Conservation (phyloP, 352 stramenopile species). For the Thalassiosira exigua region DNA sequence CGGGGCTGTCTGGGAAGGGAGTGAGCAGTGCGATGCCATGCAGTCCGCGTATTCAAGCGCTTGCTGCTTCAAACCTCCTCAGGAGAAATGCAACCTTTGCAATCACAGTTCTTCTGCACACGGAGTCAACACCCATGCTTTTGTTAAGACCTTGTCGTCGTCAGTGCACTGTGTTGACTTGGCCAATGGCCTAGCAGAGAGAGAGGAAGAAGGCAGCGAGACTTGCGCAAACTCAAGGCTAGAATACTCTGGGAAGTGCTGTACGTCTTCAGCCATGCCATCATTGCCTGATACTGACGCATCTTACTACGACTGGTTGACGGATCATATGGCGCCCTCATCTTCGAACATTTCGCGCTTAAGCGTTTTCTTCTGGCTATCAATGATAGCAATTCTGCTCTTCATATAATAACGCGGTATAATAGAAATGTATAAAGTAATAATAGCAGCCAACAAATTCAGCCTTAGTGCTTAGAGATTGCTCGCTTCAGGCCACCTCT, state of each 20-base stretch:
- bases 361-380: background rate
- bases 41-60: slow-evolving; percentile 49
- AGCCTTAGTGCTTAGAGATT: too few relatives aligned
- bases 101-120: slow-evolving; percentile 12
- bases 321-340: slow-evolving; percentile 13
- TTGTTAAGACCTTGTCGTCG: slow-evolving; percentile 55
- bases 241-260: slow-evolving; percentile 54
- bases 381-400: background rate
- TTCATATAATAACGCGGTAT: background rate
- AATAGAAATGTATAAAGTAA: too few relatives aligned
- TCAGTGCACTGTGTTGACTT: slow-evolving; percentile 51
- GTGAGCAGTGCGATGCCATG: slow-evolving; percentile 46
- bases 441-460: too few relatives aligned
- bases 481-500: too few relatives aligned
- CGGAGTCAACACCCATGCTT: slow-evolving; percentile 48
- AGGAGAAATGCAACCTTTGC: slow-evolving; percentile 57
- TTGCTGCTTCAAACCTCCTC: slow-evolving; percentile 61
- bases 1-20: slow-evolving; percentile 30
- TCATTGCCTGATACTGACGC: slow-evolving; percentile 6
- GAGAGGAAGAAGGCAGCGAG: slow-evolving; percentile 62
- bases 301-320: slow-evolving; percentile 39
- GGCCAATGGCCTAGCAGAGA: slow-evolving; percentile 30
- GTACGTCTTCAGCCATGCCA: slow-evolving; percentile 22
- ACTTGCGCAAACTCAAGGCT: slow-evolving; percentile 49
- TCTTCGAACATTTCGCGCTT: background rate